These are phyloP conservation scores for Emericellopsis terricola DNA, from an alignment of 495 filamentous ascomycete species.

Conservation along the genomic window DNA sequence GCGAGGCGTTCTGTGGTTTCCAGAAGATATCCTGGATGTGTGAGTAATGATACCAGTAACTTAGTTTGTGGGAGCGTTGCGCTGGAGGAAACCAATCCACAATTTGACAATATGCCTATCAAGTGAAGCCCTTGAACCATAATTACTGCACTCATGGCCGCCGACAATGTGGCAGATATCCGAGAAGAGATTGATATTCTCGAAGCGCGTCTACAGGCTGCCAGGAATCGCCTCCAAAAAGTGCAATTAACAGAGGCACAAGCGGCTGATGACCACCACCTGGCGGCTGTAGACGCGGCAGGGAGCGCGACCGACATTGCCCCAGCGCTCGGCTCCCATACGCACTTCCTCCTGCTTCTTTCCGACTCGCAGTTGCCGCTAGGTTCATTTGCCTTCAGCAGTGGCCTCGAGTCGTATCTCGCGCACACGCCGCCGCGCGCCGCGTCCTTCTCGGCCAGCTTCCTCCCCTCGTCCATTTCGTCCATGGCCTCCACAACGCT, in stretches of 20 bases:
- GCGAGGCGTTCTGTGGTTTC: slow-evolving; percentile 5
- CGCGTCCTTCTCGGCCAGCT: slow-evolving; percentile 41
- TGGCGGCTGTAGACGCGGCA: neutral
- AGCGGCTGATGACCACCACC: neutral
- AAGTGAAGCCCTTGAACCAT: too few relatives aligned
- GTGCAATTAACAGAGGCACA: neutral
- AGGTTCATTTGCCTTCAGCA: slow-evolving; percentile 88
- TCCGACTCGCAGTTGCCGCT: slow-evolving; percentile 91
- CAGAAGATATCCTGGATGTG: too few relatives aligned
- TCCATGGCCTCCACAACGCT: slow-evolving; percentile 65
- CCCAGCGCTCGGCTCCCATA: slow-evolving; percentile 5
- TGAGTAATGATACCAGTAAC: neutral
- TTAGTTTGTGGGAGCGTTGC: neutral
- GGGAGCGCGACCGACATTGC: neutral
- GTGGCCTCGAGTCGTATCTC: slow-evolving; percentile 83
- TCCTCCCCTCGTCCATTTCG: slow-evolving; percentile 60
- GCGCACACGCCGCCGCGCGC: slow-evolving; percentile 39
- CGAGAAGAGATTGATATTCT: slow-evolving; percentile 8
- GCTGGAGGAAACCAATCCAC: neutral
- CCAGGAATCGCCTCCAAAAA: slow-evolving; percentile 2
- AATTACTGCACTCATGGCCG: too few relatives aligned
- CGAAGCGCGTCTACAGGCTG: neutral
- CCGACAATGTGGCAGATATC: slow-evolving; percentile 4
- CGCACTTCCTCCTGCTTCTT: slow-evolving; percentile 76
- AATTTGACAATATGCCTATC: too few relatives aligned